These are phyloP conservation scores for Cystobasidium slooffiae DNA, from an alignment of 1,284 basidiomycete genomes.

Conservation along the genomic window DNA sequence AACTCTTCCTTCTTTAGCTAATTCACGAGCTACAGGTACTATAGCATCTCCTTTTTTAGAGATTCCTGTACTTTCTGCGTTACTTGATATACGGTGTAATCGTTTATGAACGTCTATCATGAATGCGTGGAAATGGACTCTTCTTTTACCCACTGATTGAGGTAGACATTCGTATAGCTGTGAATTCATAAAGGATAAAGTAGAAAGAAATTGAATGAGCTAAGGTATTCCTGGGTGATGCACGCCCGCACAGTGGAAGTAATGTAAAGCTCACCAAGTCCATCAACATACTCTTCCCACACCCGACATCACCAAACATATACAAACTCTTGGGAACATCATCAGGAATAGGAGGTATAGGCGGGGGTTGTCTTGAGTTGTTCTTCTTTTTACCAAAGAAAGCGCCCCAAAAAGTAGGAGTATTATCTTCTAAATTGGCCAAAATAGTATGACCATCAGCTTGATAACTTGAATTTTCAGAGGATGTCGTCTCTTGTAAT, in stretches of 20 bases:
- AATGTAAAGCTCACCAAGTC: constrained; percentile 71
- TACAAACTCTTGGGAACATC: constrained; percentile 80
- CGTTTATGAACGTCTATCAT: constrained; percentile 99
- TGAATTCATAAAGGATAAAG: not conserved
- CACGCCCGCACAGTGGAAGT: constrained; percentile 56
- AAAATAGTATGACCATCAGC: constrained; percentile 30
- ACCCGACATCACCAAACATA: constrained; percentile 96
- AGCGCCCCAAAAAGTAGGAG: constrained; percentile 12
- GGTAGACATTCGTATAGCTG: constrained; percentile 74
- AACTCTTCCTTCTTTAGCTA: constrained; percentile 82
- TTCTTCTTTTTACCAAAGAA: constrained; percentile 44
- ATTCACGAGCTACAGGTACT: constrained; percentile 81
- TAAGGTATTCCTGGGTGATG: constrained; percentile 27
- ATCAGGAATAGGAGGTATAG: constrained; percentile 46
- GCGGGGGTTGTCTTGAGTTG: constrained; percentile 38
- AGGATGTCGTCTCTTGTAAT: constrained; percentile 47
- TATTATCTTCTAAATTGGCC: too few species aligned
- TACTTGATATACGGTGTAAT: constrained; percentile 74
- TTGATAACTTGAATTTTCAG: not conserved
- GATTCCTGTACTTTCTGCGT: constrained; percentile 67
- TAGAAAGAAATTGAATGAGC: not conserved
- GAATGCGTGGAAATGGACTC: constrained; percentile 87
- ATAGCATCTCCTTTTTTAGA: constrained; percentile 73
- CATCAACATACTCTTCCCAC: constrained; percentile 99
- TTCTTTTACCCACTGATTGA: constrained; percentile 72